phyloP scores from a whole-genome alignment of 371 early-diverging fungal species.

The Saksenaea oblongispora region DNA sequence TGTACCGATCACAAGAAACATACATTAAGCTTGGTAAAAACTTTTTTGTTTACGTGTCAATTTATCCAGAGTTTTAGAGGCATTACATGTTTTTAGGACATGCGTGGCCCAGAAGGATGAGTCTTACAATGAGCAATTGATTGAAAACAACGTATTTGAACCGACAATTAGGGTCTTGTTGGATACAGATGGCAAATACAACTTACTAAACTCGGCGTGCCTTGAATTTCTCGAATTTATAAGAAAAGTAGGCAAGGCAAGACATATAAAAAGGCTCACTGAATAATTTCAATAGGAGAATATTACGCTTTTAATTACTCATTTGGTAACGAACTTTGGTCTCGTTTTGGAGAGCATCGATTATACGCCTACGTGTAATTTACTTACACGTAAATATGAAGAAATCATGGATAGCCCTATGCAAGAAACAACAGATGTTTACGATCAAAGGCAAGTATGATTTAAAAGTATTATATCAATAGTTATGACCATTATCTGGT shows the following conservation, averaged over 20 bases:
- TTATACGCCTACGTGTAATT: conserved; percentile 63
- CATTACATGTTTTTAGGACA: conserved; percentile 75
- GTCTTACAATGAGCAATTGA: conserved; percentile 69
- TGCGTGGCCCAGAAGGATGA: conserved; percentile 80
- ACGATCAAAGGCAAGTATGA: no score
- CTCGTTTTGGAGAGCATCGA: conserved; percentile 58
- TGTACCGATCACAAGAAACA: conserved; percentile 68
- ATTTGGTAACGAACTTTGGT: conserved; percentile 67
- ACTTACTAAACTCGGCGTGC: conserved; percentile 86
- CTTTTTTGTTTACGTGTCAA: background rate
- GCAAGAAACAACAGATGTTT: no score
- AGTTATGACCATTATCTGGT: no score
- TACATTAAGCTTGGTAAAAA: conserved; percentile 72
- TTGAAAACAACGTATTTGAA: conserved; percentile 68
- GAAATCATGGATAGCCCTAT: conserved; percentile 30
- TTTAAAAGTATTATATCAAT: no score
- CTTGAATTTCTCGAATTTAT: conserved; percentile 84
- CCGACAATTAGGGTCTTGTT: conserved; percentile 66
- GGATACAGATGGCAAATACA: conserved; percentile 71
- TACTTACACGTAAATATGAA: conserved; percentile 59
- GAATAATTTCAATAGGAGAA: conserved; percentile 51
- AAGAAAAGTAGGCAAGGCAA: conserved; percentile 50
- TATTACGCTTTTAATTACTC: conserved; percentile 64
- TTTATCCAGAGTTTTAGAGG: conserved; percentile 47
- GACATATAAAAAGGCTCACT: background rate